Percentiles rank a stretch among this genome's conserved stretches.
Evolutionary conservation across 1,139 yeast species (phyloP).

Genomic region (Suhomyces panamericanus): DNA sequence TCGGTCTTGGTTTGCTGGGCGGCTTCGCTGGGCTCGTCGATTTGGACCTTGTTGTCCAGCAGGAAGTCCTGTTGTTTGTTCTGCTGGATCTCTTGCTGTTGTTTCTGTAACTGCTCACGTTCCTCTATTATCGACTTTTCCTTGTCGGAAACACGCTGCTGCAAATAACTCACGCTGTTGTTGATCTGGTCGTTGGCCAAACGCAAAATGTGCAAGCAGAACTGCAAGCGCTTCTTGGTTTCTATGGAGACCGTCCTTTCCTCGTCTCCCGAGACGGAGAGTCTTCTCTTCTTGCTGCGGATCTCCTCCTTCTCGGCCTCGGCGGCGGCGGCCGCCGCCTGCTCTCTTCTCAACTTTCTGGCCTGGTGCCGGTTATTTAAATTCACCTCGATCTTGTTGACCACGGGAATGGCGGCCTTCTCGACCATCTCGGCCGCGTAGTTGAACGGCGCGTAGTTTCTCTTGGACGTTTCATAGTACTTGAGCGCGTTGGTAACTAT

Average conservation of each 20-base stretch:
- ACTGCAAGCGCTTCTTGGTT: constrained; percentile 67
- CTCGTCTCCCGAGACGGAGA: constrained; percentile 11
- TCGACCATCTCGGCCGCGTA: constrained; percentile 70
- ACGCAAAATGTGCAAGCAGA: constrained; percentile 70
- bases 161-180: constrained; percentile 61
- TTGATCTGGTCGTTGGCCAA: constrained; percentile 75
- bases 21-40: constrained; percentile 19
- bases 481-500: constrained; percentile 58
- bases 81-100: constrained; percentile 12
- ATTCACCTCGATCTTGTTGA: constrained; percentile 49
- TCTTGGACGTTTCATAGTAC: constrained; percentile 57
- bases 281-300: constrained; percentile 25
- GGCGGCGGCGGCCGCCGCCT: constrained; percentile 11
- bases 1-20: constrained; percentile 67
- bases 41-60: constrained; percentile 8
- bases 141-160: constrained; percentile 36
- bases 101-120: constrained; percentile 16
- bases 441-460: constrained; percentile 57
- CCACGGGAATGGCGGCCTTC: constrained; percentile 60
- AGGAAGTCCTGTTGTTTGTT: constrained; percentile 11
- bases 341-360: constrained; percentile 25
- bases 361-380: constrained; percentile 42
- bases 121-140: constrained; percentile 20
- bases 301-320: constrained; percentile 6
- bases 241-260: constrained; percentile 49